These are phyloP conservation scores for Tylopilus plumbeoviolaceoides DNA, from an alignment of 768 basidiomycete species.

Conservation along the genomic window DNA sequence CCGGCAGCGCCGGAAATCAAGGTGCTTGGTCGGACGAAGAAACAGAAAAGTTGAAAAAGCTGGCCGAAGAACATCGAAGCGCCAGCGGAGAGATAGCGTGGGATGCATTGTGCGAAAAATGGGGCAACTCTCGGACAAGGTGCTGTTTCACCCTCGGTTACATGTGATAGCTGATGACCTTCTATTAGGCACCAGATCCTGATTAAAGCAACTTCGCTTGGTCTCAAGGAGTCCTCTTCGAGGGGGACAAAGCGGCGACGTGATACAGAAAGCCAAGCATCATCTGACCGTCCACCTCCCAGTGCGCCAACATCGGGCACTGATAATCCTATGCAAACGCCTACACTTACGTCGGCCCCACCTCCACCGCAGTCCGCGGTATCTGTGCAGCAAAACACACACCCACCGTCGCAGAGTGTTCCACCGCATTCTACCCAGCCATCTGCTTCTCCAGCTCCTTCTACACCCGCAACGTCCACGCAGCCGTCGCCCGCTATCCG, in stretches of 20 bases:
- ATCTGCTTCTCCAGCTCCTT: conserved; percentile 33
- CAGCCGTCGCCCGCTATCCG: conserved; percentile 35
- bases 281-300: conserved; percentile 23
- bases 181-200: conserved; percentile 69
- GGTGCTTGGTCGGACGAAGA: conserved; percentile 82
- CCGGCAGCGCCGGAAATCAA: conserved; percentile 45
- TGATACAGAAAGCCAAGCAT: conserved; percentile 35
- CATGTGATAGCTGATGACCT: conserved; percentile 4
- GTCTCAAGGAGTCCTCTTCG: conserved; percentile 71
- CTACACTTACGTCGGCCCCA: conserved; percentile 25
- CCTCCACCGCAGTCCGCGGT: conserved; percentile 17
- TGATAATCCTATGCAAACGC: conserved; percentile 16
- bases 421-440: conserved; percentile 25
- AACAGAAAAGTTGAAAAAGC: conserved; percentile 57
- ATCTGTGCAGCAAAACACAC: conserved; percentile 21
- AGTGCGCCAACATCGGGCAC: conserved; percentile 18
- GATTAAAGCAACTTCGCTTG: conserved; percentile 74
- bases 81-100: conserved; percentile 56
- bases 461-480: conserved; percentile 30
- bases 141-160: conserved; percentile 26
- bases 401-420: conserved; percentile 28
- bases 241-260: conserved; percentile 60
- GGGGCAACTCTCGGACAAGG: conserved; percentile 74
- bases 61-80: conserved; percentile 65
- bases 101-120: conserved; percentile 73